These are phyloP conservation scores for Chamaenerion angustifolium DNA, from an alignment of 345 rosid genomes.

Conservation along the genomic window DNA sequence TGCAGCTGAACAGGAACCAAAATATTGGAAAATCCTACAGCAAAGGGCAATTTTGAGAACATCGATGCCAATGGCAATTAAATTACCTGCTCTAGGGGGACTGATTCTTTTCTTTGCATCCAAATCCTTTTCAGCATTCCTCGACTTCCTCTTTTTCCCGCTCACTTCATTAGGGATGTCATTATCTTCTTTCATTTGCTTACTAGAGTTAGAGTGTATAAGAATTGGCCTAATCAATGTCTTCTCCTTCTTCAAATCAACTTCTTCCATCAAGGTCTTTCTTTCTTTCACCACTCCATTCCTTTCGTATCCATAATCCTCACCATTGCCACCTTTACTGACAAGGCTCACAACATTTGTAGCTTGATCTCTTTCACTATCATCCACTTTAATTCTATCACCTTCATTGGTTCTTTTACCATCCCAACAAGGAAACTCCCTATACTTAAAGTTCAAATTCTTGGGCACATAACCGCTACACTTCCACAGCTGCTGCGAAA, in stretches of 20 bases:
- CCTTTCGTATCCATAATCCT: too few relatives aligned
- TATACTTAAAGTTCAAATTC: slow-evolving; percentile 61
- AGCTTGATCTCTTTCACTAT: too few relatives aligned
- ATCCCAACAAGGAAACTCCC: slow-evolving; percentile 74
- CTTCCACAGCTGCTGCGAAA: slow-evolving; percentile 68
- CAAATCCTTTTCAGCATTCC: slow-evolving; percentile 34
- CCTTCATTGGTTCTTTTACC: slow-evolving; percentile 17
- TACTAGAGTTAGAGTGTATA: slow-evolving; percentile 33
- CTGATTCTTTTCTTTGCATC: slow-evolving; percentile 32
- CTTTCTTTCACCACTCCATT: too few relatives aligned
- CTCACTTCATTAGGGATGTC: slow-evolving; percentile 38
- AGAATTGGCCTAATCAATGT: slow-evolving; percentile 41
- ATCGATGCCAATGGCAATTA: too few relatives aligned
- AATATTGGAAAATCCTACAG: too few relatives aligned
- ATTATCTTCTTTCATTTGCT: slow-evolving; percentile 47
- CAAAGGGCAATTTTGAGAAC: too few relatives aligned
- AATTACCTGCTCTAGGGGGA: slow-evolving; percentile 34
- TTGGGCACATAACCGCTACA: slow-evolving; percentile 79
- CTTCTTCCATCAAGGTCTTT: slow-evolving; percentile 23
- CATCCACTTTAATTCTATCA: slow-evolving; percentile 19
- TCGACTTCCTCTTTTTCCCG: slow-evolving; percentile 52
- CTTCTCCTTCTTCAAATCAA: slow-evolving; percentile 25
- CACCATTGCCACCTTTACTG: slow-evolving; percentile 16
- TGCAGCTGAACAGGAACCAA: too few relatives aligned
- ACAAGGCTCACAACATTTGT: slow-evolving; percentile 24